Evolutionary conservation across 805 yeast species (phyloP), one percentile per base, ranked within the genome.

Genomic region (Starmerella kuoi): DNA sequence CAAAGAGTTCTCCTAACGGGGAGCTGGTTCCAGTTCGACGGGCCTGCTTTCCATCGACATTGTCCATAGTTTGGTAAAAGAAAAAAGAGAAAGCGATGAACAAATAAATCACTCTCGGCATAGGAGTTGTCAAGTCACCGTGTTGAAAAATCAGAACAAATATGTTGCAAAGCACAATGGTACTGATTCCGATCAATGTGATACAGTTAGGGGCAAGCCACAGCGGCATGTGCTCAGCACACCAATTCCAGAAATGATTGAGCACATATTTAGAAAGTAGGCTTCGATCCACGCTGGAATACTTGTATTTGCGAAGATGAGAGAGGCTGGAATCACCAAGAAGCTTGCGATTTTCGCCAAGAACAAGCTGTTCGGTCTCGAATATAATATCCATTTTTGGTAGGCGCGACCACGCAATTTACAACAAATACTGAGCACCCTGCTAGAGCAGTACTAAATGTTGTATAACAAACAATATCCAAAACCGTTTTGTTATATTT

Each of bases 41-140:
- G 20, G 97, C 97, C 61, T 88, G 98, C 55, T 83, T 77, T 6
- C 97, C 97, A 63, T 88, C 97, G 60, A 95, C 83, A 5, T 94
- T 95, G 64, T 91, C 97, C 67, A 91, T 84, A 0, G 97, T 88
- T 59, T 91, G 96, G 62, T 88, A 88, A 71, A 86, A 68, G 59
- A 87, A 82, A 44, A 88, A 65, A 2, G 94, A 87, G 46, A 79
- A 56, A 0, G 93, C 95, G 58, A 82, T 82, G 41, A 79, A 67
- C 52, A 73, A 72, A 60, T 83, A 85, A 23, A 79, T 68, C 94
- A 93, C 82, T 25, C 71, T 59, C 11, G 96, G 95, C 11, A 73
- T 71, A 14, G 59, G 55, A 17, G 72, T 58, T 24, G 69, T 59
- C 50, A 86, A 67, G 48, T 71, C 72, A 20, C 45, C 45, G 5